Evolutionary conservation across 2,329 filamentous ascomycete species (phyloP), one percentile per base, ranked within the genome.

Genomic region (Xylaria sp.): DNA sequence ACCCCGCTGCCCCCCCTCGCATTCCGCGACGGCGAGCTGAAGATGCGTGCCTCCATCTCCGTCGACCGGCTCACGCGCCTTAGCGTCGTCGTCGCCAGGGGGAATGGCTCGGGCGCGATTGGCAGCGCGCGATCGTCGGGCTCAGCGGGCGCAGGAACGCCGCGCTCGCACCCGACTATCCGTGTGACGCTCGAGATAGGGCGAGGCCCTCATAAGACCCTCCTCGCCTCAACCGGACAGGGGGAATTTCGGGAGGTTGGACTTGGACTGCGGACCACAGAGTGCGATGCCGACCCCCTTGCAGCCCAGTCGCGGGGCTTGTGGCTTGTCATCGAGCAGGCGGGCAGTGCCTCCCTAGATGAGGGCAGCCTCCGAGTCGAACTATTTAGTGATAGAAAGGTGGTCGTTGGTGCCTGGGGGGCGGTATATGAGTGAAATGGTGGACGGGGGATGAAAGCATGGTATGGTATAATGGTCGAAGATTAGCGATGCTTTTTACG

Each of bases 281-380:
- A 95, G 71, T 85, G 97, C 60, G 91, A 97, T 79, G 81, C 97
- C 50, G 88, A 89, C 53, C 91, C 93, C 0, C 85, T 82, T n/a
- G 80, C 86, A 71, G 82, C 84, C 65, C 80, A 80, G 34, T 80
- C 80, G 9, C 86, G 86, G 21, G 61, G 66, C 19, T 78, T 94
- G 65, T 97, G 92, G 91, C 83, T 98, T 61, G 90, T 97, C 5
- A 82, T 98, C 50, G 94, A 98, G 80, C 86, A 92, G 71, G 86
- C 95, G 75, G 92, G 89, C n/a, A 86, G 34, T 36, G 42, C 64
- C 3, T 59, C 55, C 9, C 42, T 61, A 27, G 74, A 73, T 3
- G 71, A 75, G 2, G 78, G 81, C 27, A 79, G 82, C 65, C 85
- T 92, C 7, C 80, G 82, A 50, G 82, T 87, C 1, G 88, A 85